Base-by-base conservation (phyloP, 768 basidiomycete species). In the Phlegmacium glaucopus region DNA sequence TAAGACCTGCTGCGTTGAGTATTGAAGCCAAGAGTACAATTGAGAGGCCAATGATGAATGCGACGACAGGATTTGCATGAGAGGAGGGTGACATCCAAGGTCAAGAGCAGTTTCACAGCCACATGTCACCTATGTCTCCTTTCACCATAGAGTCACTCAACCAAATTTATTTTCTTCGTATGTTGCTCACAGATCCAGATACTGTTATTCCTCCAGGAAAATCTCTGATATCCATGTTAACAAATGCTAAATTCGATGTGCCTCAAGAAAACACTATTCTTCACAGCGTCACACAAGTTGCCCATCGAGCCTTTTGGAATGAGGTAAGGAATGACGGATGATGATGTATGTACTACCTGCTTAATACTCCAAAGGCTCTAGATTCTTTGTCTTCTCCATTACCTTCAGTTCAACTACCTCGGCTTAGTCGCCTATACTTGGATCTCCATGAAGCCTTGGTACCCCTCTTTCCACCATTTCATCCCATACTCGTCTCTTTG, bases 1-100 rank as follows among this genome's bases (percentile, higher is more conserved):
- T 97, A 35, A 98, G 75, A n/a, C 94, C 94, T 0, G 87, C 90
- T 28, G 91, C 90, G 58, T 91, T 93, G 54, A 92, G 76, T n/a
- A 91, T 77, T 13, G 87, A 90, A 1, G 92, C 87, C 6, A 88
- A 71, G 3, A 91, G 70, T 40, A 96, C 83, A 55, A 97, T 95
- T 37, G 85, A 63, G 38, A 96, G 80, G 11, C 94, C 90, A 50
- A 91, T 90, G 51, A 91, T 82, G 64, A 92, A 92, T 5, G 83
- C 72, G 34, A 87, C 73, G 52, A 83, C 80, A 5, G 86, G 75
- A 60, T 68, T 85, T 30, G 47, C 61, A 51, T 60, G 61, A 42
- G 30, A 32, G 13, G 30, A 13, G 30, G 32, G n/a, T 34, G 10
- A 10, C 32, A 34, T 34, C 30, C 10, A 34, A n/a, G 32, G 6